Conservation (phyloP, 495 filamentous ascomycete species). For the Cercophora sp. region DNA sequence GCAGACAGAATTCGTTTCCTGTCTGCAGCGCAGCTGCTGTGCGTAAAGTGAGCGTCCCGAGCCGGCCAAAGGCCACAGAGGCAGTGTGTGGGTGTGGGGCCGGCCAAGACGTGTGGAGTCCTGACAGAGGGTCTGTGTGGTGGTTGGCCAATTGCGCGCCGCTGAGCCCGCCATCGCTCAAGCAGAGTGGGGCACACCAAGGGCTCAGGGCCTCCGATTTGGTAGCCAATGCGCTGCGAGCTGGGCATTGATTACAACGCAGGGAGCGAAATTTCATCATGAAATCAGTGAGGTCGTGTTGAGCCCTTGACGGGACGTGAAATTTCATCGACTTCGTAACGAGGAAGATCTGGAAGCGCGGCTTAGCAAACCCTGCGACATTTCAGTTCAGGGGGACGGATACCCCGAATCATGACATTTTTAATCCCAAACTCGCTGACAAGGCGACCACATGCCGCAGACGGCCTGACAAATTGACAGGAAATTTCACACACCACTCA, state of each 20-base stretch:
- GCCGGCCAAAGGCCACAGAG: not conserved
- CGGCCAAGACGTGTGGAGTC: not conserved
- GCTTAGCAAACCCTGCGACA: too few relatives aligned
- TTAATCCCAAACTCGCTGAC: too few relatives aligned
- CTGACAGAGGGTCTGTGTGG: not conserved
- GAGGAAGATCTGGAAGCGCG: too few relatives aligned
- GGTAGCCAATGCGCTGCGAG: constrained; percentile 5
- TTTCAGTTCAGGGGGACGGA: too few relatives aligned
- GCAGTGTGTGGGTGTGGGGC: not conserved
- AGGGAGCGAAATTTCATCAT: too few relatives aligned
- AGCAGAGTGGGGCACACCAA: constrained; percentile 2
- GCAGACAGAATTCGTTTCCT: not conserved
- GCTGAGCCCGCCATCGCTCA: not conserved
- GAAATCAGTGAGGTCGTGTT: too few relatives aligned
- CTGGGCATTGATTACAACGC: not conserved
- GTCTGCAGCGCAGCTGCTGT: constrained; percentile 1
- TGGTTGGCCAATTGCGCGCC: not conserved
- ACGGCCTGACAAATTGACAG: too few relatives aligned
- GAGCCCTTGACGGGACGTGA: too few relatives aligned
- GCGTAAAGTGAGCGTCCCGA: not conserved
- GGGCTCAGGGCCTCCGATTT: not conserved
- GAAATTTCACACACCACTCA: too few relatives aligned
- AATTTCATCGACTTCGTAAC: too few relatives aligned
- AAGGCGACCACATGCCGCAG: too few relatives aligned
- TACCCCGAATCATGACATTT: too few relatives aligned